Conservation (phyloP, 225 moss, liverwort and hornwort species). For the Takakia lepidozioides region DNA sequence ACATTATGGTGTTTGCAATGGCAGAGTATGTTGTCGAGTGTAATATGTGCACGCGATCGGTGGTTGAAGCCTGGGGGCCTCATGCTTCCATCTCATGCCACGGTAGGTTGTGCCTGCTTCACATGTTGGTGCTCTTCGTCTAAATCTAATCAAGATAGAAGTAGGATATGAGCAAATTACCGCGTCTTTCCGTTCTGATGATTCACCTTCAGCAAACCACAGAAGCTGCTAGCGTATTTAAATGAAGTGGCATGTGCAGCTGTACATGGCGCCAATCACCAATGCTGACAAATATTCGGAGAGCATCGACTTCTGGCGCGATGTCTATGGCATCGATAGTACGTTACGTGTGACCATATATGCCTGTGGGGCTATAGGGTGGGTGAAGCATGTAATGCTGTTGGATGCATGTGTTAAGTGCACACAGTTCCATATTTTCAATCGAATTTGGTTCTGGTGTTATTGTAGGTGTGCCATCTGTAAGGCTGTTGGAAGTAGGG, state of each 20-base stretch:
- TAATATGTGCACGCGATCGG: slow-evolving; percentile 90
- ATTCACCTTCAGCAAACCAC: too few relatives aligned
- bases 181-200: too few relatives aligned
- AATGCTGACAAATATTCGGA: slow-evolving; percentile 87
- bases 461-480: too few relatives aligned
- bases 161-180: too few relatives aligned
- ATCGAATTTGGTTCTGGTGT: too few relatives aligned
- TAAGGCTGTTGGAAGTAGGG: too few relatives aligned
- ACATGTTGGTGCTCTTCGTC: too few relatives aligned
- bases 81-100: slow-evolving; percentile 89
- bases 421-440: too few relatives aligned
- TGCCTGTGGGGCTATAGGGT: background rate
- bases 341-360: slow-evolving; percentile 18
- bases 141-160: too few relatives aligned
- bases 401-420: background rate
- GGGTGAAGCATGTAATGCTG: background rate
- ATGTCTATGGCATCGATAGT: slow-evolving; percentile 94
- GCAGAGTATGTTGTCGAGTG: slow-evolving; percentile 95
- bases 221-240: too few relatives aligned
- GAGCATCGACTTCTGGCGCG: slow-evolving; percentile 89
- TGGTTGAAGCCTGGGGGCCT: slow-evolving; percentile 94
- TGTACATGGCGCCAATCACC: slow-evolving; percentile 94
- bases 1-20: too few relatives aligned
- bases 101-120: too few relatives aligned
- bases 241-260: slow-evolving; percentile 22